Base-by-base conservation (phyloP, 2,329 filamentous ascomycete genomes). In the Colletotrichum godetiae region DNA sequence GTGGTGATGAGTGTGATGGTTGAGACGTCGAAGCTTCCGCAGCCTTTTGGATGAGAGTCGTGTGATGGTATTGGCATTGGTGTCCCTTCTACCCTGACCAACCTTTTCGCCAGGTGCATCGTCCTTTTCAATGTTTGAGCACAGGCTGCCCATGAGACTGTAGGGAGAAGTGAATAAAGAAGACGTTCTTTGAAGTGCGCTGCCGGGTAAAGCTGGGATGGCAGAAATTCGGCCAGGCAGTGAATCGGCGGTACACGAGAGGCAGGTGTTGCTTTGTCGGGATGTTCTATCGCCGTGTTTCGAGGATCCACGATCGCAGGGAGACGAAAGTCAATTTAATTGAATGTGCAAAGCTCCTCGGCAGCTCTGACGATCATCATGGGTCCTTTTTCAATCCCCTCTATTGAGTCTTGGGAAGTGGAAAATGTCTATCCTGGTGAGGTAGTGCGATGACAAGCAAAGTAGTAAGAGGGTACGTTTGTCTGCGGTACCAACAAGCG, bases 101-200 rank as follows among this genome's bases (percentile, higher is more conserved):
- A 74, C 61, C 61, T 75, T 74, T 42, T 75, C 74, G 46, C 63
- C 68, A 56, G 66, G 52, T 27, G 55, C 71, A 69, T 75, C 61
- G 67, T 76, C 71, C 63, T 75, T 76, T 35, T 72, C 61, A 60
- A 68, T 66, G 64, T 75, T 75, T 24, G 74, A 76, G 67, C 75
- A 76, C 29, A 66, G 27, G 52, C 60, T 71, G 29, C 75, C 75
- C 75, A 76, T 76, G 37, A 59, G 53, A 56, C 52, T 42, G 24
- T 7, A 55, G 57, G 15, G 11, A 31, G 11, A 10, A 8, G 4
- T 15, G 31, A 27, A 27, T 7, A 53, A 53, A 53, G 46, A 63
- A 4, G 7, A 3, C 27, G 12, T 29, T 33, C 5, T 8, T 27
- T n/a, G 12, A 13, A 27, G 12, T n/a, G 13, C 5, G 2, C 37